These are phyloP conservation scores for Abrus precatorius DNA, from an alignment of 306 rosid genomes.

Conservation along the genomic window DNA sequence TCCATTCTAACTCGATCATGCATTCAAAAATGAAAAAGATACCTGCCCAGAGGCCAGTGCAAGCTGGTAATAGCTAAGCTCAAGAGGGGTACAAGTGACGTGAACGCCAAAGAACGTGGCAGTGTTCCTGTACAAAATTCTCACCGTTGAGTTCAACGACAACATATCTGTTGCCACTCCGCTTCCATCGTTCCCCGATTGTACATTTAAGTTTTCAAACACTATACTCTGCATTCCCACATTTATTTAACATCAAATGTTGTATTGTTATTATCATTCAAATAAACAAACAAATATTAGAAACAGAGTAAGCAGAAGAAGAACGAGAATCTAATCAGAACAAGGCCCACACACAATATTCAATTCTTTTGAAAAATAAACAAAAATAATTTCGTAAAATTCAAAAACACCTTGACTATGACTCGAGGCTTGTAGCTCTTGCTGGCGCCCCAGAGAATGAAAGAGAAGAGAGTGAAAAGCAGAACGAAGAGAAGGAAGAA, in stretches of 20 bases:
- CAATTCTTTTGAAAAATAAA: not conserved
- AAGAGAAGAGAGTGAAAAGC: constrained; percentile 69
- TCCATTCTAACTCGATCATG: too few relatives aligned
- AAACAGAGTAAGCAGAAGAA: too few relatives aligned
- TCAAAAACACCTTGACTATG: constrained; percentile 56
- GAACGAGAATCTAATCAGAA: not conserved
- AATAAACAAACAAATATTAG: too few relatives aligned
- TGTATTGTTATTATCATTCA: too few relatives aligned
- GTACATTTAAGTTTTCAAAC: constrained; percentile 75
- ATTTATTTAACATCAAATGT: not conserved
- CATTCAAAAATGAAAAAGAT: not conserved
- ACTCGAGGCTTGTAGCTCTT: constrained; percentile 70
- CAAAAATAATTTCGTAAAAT: too few relatives aligned
- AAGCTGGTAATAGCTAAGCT: constrained; percentile 76
- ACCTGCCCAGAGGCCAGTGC: constrained; percentile 85
- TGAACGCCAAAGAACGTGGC: constrained; percentile 92
- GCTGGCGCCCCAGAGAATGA: constrained; percentile 96
- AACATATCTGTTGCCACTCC: constrained; percentile 92
- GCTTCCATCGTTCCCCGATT: constrained; percentile 76
- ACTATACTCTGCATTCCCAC: constrained; percentile 61
- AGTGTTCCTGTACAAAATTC: constrained; percentile 71
- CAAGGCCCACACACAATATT: constrained; percentile 9
- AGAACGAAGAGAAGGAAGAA: constrained; percentile 63
- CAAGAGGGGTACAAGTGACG: constrained; percentile 77
- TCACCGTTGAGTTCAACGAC: constrained; percentile 87